phyloP scores from a whole-genome alignment of 2,329 filamentous ascomycete genomes.

The Penicillium aurantiogriseum region DNA sequence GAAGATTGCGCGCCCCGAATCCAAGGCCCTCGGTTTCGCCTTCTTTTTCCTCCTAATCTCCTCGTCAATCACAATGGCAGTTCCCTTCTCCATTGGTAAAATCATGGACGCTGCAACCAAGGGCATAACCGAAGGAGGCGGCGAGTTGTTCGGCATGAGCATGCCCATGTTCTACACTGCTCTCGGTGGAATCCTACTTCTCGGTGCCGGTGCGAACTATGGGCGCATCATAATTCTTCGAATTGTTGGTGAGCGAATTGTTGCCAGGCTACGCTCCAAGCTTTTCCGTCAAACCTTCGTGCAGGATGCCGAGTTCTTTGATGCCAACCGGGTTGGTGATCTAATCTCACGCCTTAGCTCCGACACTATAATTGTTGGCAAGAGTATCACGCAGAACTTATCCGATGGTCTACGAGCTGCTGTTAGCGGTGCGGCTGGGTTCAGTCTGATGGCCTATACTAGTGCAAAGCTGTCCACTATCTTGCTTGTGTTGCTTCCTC shows the following conservation, averaged over 20 bases:
- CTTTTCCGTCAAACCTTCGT: constrained; percentile 89
- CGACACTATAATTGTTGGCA: constrained; percentile 96
- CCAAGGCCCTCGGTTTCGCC: constrained; percentile 72
- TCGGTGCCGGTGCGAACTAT: constrained; percentile 90
- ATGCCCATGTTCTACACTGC: constrained; percentile 85
- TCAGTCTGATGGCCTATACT: constrained; percentile 93
- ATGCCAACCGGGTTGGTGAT: constrained; percentile 94
- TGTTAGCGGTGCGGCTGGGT: constrained; percentile 85
- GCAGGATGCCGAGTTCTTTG: constrained; percentile 99
- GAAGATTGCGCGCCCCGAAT: constrained; percentile 83
- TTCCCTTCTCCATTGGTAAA: constrained; percentile 94
- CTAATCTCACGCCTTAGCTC: constrained; percentile 92
- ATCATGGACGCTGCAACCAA: constrained; percentile 90
- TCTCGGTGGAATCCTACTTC: constrained; percentile 70
- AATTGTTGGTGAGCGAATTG: constrained; percentile 92
- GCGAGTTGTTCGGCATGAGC: constrained; percentile 76
- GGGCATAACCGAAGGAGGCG: constrained; percentile 60
- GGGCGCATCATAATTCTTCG: constrained; percentile 88
- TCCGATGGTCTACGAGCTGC: constrained; percentile 91
- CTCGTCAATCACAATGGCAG: constrained; percentile 89
- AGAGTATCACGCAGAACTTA: constrained; percentile 96
- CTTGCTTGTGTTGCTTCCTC: constrained; percentile 81
- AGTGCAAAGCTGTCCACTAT: constrained; percentile 87
- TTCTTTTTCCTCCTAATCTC: constrained; percentile 85
- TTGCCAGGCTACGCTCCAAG: constrained; percentile 81